Evolutionary conservation across 495 filamentous ascomycete genomes (phyloP), one percentile per base, ranked within the genome.

Genomic region (Penicillium ucsense): DNA sequence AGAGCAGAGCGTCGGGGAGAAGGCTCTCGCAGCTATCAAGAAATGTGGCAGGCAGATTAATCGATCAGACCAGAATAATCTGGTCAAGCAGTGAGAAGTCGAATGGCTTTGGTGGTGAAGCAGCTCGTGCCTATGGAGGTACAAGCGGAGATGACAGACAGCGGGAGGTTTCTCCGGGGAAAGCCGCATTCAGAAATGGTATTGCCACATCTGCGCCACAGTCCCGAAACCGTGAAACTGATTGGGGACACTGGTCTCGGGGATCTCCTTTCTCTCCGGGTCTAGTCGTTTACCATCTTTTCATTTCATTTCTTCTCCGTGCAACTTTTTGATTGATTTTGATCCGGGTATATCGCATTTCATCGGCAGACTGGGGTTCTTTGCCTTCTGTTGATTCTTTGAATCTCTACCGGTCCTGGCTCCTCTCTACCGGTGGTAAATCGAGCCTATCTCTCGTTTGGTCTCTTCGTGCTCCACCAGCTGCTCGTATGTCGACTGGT

Each of bases 401-500:
- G 53, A 51, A 54, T 20, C 36, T 35, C 43, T 48, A 55, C 49
- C 59, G 42, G 38, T 60, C 64, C 56, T 54, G 68, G 55, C 54
- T 37, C 35, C 33, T 52, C 41, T 11, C 29, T 32, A 31, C 38
- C 33, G 43, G 50, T 45, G 46, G 51, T 42, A 34, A 48, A 48
- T 46, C 32, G 49, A 41, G 45, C 50, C 48, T 20, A 45, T 45
- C 43, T 53, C 48, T 52, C 51, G 38, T 52, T 40, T 38, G 33
- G 41, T 55, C 51, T 48, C 52, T 44, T 43, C 47, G 27, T 45
- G 34, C 9, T 36, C n/a, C 31, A 12, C 35, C 38, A 44, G 45
- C 64, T 66, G 67, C 63, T 72, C 68, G 70, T 54, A 74, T 74
- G 70, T 74, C 70, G 67, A 72, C 70, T 61, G 65, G 67, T 57